Percentiles rank a stretch among this genome's conserved stretches.
phyloP scores from a whole-genome alignment of 2,329 filamentous ascomycete species.

The Xylariaceae sp. region DNA sequence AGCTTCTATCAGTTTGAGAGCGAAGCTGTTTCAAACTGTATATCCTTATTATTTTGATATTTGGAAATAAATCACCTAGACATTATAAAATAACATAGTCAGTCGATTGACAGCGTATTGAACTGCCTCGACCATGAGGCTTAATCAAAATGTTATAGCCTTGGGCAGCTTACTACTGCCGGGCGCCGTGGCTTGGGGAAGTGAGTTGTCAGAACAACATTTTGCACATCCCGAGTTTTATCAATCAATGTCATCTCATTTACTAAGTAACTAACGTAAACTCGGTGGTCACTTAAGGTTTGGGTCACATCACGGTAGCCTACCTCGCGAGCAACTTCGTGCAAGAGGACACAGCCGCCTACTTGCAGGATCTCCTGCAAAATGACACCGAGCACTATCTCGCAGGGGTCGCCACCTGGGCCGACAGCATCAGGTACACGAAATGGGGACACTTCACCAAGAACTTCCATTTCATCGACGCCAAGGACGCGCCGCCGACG shows the following conservation, averaged over 20 bases:
- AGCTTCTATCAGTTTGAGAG: not conserved
- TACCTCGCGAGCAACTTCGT: slow-evolving; percentile 66
- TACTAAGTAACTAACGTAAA: no score
- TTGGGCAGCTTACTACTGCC: slow-evolving; percentile 39
- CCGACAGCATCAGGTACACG: slow-evolving; percentile 67
- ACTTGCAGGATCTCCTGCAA: slow-evolving; percentile 60
- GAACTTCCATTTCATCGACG: slow-evolving; percentile 71
- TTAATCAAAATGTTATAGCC: slow-evolving; percentile 29
- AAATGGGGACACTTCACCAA: slow-evolving; percentile 63
- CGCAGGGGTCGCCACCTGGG: slow-evolving; percentile 67
- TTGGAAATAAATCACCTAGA: not conserved
- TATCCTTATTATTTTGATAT: not conserved
- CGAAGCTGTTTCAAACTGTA: not conserved
- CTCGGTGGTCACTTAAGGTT: no score
- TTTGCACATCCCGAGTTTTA: not conserved
- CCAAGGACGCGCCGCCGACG: slow-evolving; percentile 62
- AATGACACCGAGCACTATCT: slow-evolving; percentile 61
- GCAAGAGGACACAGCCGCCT: slow-evolving; percentile 54
- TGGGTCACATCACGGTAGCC: slow-evolving; percentile 68
- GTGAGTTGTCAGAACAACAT: slow-evolving; percentile 35
- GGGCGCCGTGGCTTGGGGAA: slow-evolving; percentile 45
- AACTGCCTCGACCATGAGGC: slow-evolving; percentile 34
- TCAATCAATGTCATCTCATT: no score
- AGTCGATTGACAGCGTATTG: not conserved
- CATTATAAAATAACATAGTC: not conserved